Evolutionary conservation across 2,329 filamentous ascomycete species (phyloP).

Genomic region (Tolypocladium inflatum): DNA sequence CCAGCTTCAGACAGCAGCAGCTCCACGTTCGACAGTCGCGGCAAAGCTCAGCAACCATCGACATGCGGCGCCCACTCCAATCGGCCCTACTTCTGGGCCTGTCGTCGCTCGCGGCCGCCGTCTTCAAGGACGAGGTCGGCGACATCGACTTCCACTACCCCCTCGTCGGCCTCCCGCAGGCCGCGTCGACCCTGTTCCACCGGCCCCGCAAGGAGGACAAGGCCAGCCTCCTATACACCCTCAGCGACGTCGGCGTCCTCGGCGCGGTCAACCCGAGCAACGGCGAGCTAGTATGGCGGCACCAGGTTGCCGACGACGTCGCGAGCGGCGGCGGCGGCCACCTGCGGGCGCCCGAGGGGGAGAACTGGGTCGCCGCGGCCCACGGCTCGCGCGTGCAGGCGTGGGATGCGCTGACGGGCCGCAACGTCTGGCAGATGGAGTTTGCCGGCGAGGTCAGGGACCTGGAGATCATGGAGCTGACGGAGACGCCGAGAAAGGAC

Average conservation of each 20-base stretch:
- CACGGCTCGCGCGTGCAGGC: constrained; percentile 60
- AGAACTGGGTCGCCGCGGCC: constrained; percentile 68
- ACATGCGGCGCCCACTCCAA: constrained; percentile 27
- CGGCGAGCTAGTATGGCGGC: constrained; percentile 79
- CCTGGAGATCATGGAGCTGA: constrained; percentile 68
- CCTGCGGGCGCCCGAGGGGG: constrained; percentile 66
- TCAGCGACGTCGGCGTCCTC: constrained; percentile 75
- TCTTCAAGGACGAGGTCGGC: constrained; percentile 86
- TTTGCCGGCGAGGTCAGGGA: constrained; percentile 54
- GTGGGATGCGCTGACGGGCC: constrained; percentile 78
- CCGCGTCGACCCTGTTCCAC: constrained; percentile 89
- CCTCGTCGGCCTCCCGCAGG: constrained; percentile 73
- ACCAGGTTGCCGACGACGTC: constrained; percentile 50
- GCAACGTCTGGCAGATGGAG: constrained; percentile 62
- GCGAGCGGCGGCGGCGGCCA: constrained; percentile 36
- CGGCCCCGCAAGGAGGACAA: constrained; percentile 71
- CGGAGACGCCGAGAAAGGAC: constrained; percentile 56
- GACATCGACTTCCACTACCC: constrained; percentile 89
- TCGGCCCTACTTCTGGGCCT: constrained; percentile 28
- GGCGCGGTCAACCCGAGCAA: constrained; percentile 85
- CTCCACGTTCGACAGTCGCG: background rate
- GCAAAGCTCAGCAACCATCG: constrained; percentile 1
- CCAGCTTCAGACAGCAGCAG: background rate
- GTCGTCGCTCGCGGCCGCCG: constrained; percentile 42
- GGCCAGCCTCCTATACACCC: constrained; percentile 82